A percentile compares a stretch with the other conserved stretches of the same genome.
Conservation (phyloP, 768 basidiomycete genomes). For the Hypsizygus marmoreus region DNA sequence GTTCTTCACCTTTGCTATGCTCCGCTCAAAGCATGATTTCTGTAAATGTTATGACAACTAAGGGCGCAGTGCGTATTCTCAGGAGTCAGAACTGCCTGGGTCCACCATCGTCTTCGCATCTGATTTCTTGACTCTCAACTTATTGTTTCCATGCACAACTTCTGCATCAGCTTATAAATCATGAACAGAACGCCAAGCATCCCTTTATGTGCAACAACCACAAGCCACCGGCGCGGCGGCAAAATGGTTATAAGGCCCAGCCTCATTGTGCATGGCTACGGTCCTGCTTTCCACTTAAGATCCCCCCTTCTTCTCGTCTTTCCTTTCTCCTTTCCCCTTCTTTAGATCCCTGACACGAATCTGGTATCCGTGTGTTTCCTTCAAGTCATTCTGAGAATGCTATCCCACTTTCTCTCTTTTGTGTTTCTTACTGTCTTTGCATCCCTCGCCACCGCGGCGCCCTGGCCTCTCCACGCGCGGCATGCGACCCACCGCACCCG, state of each 20-base stretch:
- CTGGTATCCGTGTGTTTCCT: constrained; percentile 11
- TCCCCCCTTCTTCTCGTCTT: constrained; percentile 9
- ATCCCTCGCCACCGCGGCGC: constrained; percentile 27
- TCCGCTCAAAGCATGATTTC: too few relatives aligned
- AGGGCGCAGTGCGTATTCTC: too few relatives aligned
- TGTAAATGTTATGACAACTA: too few relatives aligned
- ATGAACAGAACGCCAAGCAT: constrained; percentile 6
- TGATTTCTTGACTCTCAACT: neutral
- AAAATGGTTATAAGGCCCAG: constrained; percentile 6
- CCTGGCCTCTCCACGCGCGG: constrained; percentile 29
- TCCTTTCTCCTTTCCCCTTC: constrained; percentile 11
- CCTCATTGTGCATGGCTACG: constrained; percentile 2
- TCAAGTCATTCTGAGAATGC: constrained; percentile 30
- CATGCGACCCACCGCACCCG: constrained; percentile 33
- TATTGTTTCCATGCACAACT: constrained; percentile 5
- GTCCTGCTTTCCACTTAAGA: constrained; percentile 6
- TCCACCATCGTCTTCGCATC: too few relatives aligned
- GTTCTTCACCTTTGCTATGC: too few relatives aligned
- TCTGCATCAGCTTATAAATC: constrained; percentile 10
- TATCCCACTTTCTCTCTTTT: constrained; percentile 25
- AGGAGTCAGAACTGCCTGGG: too few relatives aligned
- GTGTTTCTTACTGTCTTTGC: constrained; percentile 25
- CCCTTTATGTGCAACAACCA: constrained; percentile 1
- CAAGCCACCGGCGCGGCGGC: neutral
- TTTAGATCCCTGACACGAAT: constrained; percentile 8